These are phyloP conservation scores for Nicotiana knightiana DNA, from an alignment of 257 asterid genomes.

Conservation along the genomic window DNA sequence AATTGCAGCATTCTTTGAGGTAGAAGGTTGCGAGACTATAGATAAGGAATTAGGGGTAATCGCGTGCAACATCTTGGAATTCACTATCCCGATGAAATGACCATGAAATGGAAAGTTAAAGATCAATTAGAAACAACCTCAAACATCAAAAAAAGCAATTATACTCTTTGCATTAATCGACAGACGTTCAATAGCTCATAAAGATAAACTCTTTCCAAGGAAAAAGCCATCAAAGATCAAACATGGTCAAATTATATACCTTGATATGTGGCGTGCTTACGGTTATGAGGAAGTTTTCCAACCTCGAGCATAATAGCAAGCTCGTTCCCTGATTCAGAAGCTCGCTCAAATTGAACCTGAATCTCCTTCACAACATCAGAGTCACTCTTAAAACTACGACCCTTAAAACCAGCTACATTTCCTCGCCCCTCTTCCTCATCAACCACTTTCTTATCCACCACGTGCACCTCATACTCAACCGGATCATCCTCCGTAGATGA, in stretches of 20 bases:
- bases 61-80: constrained; percentile 69
- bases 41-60: constrained; percentile 36
- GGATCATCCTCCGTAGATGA: constrained; percentile 52
- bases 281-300: constrained; percentile 76
- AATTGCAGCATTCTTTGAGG: constrained; percentile 38
- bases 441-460: constrained; percentile 86
- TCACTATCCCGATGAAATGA: constrained; percentile 36
- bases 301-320: constrained; percentile 79
- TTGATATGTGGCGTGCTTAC: constrained; percentile 69
- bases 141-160: neutral
- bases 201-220: neutral
- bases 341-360: constrained; percentile 69
- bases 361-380: constrained; percentile 75
- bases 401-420: constrained; percentile 18
- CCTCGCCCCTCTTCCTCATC: constrained; percentile 43
- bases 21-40: constrained; percentile 49
- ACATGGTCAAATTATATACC: constrained; percentile 37
- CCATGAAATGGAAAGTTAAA: neutral
- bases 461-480: constrained; percentile 69
- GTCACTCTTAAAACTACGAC: constrained; percentile 47
- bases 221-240: neutral
- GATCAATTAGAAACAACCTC: neutral
- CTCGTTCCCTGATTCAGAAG: constrained; percentile 70
- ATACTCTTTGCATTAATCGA: neutral
- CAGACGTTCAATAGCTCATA: neutral